phyloP scores from a whole-genome alignment of 2,329 filamentous ascomycete genomes.

The Zarea fungicola region DNA sequence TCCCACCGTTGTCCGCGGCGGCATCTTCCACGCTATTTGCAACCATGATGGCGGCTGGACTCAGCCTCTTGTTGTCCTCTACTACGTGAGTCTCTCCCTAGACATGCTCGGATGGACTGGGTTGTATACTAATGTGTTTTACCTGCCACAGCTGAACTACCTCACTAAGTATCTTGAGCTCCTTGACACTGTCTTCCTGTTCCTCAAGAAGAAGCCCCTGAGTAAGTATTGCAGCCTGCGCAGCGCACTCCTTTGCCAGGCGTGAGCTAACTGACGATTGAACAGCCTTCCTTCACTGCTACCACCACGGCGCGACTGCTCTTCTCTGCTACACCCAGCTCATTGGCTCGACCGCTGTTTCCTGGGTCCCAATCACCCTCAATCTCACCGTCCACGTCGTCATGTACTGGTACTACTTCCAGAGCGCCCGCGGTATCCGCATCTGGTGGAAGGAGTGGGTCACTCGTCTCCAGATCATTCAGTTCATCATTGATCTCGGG shows the following conservation, averaged over 20 bases:
- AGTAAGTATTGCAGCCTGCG: conserved; percentile 35
- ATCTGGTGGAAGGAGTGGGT: conserved; percentile 99
- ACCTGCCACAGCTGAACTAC: conserved; percentile 73
- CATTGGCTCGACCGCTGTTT: conserved; percentile 85
- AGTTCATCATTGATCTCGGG: conserved; percentile 94
- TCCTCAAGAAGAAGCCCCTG: conserved; percentile 98
- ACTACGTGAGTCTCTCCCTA: conserved; percentile 73
- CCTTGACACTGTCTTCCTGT: conserved; percentile 91
- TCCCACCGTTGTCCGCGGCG: conserved; percentile 72
- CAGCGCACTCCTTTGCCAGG: not conserved
- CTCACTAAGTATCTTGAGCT: conserved; percentile 96
- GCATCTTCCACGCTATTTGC: conserved; percentile 88
- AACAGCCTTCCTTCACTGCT: conserved; percentile 90
- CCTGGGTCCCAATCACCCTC: conserved; percentile 89
- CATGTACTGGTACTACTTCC: conserved; percentile 99
- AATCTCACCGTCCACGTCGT: conserved; percentile 94
- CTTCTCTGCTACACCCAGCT: conserved; percentile 98
- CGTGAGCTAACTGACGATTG: not conserved
- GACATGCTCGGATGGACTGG: not conserved
- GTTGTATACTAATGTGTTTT: not conserved
- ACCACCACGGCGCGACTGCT: conserved; percentile 95
- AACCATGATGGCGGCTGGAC: conserved; percentile 81
- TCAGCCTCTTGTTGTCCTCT: conserved; percentile 83
- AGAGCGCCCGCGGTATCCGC: conserved; percentile 87
- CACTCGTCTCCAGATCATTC: conserved; percentile 91